Evolutionary conservation across 768 basidiomycete genomes (phyloP).

Genomic region (Lentinula raphanica): DNA sequence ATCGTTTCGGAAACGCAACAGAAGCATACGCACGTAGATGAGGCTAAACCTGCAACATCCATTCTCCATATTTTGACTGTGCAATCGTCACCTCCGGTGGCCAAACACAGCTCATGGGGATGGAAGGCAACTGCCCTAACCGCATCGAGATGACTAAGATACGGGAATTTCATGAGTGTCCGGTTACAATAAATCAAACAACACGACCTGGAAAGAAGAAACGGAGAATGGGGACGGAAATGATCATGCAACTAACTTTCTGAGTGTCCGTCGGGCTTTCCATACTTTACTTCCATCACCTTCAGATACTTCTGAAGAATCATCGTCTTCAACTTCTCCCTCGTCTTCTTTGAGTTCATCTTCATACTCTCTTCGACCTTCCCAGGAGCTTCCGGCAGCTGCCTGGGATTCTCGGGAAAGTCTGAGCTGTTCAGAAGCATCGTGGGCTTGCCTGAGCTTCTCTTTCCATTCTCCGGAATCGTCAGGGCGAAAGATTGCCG

Average conservation of each 20-base stretch:
- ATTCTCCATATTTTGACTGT: conserved; percentile 96
- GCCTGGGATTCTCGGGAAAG: conserved; percentile 32
- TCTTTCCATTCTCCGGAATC: conserved; percentile 85
- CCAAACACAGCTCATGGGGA: conserved; percentile 76
- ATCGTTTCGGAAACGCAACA: conserved; percentile 5
- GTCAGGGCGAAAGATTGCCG: conserved; percentile 85
- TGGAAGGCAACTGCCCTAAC: conserved; percentile 90
- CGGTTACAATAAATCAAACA: conserved; percentile 3
- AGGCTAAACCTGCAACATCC: conserved; percentile 69
- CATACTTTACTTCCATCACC: conserved; percentile 71
- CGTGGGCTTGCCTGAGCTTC: conserved; percentile 61
- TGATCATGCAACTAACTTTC: conserved; percentile 69
- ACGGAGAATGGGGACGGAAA: not conserved
- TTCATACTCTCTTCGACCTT: conserved; percentile 49
- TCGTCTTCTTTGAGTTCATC: conserved; percentile 72
- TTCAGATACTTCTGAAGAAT: conserved; percentile 58
- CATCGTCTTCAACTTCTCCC: conserved; percentile 59
- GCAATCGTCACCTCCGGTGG: conserved; percentile 93
- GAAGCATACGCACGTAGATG: conserved; percentile 60
- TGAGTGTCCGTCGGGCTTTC: conserved; percentile 81
- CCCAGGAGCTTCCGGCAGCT: conserved; percentile 45
- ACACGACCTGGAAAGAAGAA: not conserved
- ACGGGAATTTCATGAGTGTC: conserved; percentile 13
- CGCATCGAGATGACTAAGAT: conserved; percentile 80
- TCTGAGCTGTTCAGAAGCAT: conserved; percentile 51